Base-by-base conservation (phyloP, 2,329 filamentous ascomycete genomes). In the Teratosphaeria viscida region DNA sequence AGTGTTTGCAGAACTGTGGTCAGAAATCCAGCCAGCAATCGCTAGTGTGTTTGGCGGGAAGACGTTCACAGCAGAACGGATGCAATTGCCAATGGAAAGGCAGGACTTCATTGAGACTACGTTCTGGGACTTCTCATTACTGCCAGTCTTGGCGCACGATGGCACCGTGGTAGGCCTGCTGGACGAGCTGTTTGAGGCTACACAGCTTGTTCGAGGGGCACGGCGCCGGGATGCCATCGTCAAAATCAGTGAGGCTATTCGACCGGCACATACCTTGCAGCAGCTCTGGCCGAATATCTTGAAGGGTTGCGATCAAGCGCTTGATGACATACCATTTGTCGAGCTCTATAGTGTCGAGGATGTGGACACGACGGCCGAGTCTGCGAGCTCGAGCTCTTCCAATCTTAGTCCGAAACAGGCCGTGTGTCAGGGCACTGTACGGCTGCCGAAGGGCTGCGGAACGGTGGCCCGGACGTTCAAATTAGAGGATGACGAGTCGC, bases 91-190 rank as follows among this genome's bases (percentile, higher is more conserved):
- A 5, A 64, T 71, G 49, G 60, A 64, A 10, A 61, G 70, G 14
- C 61, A 68, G 29, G 69, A 66, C 11, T 65, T 65, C 11, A 37
- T 67, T 4, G 70, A 73, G 53, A 69, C 72, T 58, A 67, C 65
- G 1, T 71, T 67, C 57, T 72, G 66, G 63, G 60, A 67, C 26
- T 66, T 68, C 43, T 64, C 64, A 12, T 57, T 70, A 10, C 57
- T 70, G 2, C 71, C 71, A 1, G 61, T 72, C 14, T 58, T 69
- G 10, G 65, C 63, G 6, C 32, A 59, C 2, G 60, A 64, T n/a
- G 67, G 67, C 7, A 47, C 57, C 26, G 57, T 52, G 0, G 58
- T 64, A 19, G 69, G 68, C 3, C 55, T 65, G 3, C 56, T 66
- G 12, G 62, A 68, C 35, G 68, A 70, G 59, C 57, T 71, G n/a